A percentile compares a stretch with the other conserved stretches of the same genome.
Conservation (phyloP, 164 flowering plant genomes). For the Liquidambar formosana region DNA sequence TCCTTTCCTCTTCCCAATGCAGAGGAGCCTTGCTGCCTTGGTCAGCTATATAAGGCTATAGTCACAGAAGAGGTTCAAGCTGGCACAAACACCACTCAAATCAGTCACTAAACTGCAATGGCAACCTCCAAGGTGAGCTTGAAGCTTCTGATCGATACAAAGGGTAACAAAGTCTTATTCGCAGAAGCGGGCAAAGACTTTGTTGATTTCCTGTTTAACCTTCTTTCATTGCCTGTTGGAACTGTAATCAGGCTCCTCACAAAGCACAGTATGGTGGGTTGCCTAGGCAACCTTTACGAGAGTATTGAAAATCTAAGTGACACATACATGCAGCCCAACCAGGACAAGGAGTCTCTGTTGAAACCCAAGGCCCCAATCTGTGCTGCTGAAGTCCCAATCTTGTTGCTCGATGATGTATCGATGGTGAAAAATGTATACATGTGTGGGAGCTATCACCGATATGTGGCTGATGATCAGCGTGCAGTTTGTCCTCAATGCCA, state of each 20-base stretch:
- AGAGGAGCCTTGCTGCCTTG: too few species aligned
- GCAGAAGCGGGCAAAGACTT: constrained; percentile 15
- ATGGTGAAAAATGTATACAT: neutral
- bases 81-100: too few species aligned
- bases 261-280: constrained; percentile 16
- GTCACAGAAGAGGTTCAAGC: too few species aligned
- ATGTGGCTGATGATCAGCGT: neutral
- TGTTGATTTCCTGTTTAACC: constrained; percentile 19
- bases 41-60: too few species aligned
- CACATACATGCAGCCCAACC: constrained; percentile 11
- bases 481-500: neutral
- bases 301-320: constrained; percentile 18
- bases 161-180: neutral
- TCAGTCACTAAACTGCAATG: neutral
- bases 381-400: neutral
- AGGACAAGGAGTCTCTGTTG: constrained; percentile 8
- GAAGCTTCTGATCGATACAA: constrained; percentile 16
- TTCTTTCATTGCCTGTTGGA: constrained; percentile 22
- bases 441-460: neutral
- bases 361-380: constrained; percentile 5
- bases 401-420: neutral
- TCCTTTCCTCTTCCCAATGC: too few species aligned
- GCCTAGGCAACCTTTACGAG: constrained; percentile 14
- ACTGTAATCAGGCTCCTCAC: constrained; percentile 13
- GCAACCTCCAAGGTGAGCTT: neutral